phyloP scores from a whole-genome alignment of 129 eudicot genomes.

The Deinandra increscens region DNA sequence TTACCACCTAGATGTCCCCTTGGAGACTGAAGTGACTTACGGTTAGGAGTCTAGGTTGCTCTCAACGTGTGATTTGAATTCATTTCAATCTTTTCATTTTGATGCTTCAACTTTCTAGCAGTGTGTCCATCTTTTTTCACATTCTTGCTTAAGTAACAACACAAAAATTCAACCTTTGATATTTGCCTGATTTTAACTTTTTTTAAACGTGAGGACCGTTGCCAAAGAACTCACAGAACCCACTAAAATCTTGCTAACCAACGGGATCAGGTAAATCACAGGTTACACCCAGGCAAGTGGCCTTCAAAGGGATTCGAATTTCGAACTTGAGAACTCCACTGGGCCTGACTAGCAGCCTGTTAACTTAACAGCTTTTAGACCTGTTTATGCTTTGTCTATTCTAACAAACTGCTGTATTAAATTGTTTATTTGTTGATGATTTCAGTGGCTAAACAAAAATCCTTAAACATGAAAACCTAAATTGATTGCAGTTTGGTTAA shows the following conservation, averaged over 20 bases:
- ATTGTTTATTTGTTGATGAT: background rate
- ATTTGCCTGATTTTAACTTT: background rate
- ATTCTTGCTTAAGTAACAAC: slow-evolving; percentile 2
- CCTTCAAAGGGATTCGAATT: no score
- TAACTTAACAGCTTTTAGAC: background rate
- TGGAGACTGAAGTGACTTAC: background rate
- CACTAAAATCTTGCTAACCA: no score
- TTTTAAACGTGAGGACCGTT: no score
- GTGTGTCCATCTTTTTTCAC: background rate
- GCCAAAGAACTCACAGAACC: no score
- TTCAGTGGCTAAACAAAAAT: background rate
- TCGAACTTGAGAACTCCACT: no score
- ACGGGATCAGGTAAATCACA: no score
- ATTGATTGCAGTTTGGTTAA: background rate
- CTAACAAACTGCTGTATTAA: background rate
- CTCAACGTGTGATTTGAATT: background rate
- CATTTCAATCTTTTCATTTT: background rate
- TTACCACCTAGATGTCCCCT: no score
- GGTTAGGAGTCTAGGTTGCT: background rate
- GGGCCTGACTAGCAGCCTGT: background rate
- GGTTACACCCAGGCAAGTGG: no score
- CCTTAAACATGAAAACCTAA: background rate
- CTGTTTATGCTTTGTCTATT: background rate
- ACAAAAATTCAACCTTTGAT: background rate
- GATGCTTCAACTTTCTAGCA: slow-evolving; percentile 1